Evolutionary conservation across 345 rosid species (phyloP).

Genomic region (Eucalyptus pauciflora): DNA sequence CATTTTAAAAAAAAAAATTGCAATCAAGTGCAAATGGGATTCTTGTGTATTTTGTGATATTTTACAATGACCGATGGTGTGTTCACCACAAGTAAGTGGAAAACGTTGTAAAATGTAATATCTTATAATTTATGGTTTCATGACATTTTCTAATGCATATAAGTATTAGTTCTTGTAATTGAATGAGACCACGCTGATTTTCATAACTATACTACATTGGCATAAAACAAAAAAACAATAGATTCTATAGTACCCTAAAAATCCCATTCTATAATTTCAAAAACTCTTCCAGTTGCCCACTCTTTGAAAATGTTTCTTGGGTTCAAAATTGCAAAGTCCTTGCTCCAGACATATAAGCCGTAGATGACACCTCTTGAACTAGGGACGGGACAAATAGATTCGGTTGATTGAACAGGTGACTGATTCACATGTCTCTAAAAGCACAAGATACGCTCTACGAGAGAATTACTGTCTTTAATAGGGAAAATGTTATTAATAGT

Average conservation of each 20-base stretch:
- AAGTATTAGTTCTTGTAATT: background rate
- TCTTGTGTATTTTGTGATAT: background rate
- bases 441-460: background rate
- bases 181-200: background rate
- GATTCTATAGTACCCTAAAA: background rate
- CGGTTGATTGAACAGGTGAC: background rate
- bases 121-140: background rate
- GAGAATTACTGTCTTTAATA: no score
- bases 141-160: background rate
- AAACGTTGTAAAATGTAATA: background rate
- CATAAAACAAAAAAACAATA: background rate
- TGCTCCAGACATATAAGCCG: no score
- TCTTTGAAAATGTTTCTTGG: background rate
- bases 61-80: no score
- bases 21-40: background rate
- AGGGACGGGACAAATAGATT: background rate
- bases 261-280: background rate
- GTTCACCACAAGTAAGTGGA: background rate
- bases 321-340: background rate
- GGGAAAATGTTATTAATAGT: no score
- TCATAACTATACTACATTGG: background rate
- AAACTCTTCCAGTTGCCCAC: background rate
- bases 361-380: background rate
- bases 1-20: accelerated
- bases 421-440: no score